phyloP scores from a whole-genome alignment of 257 asterid species.

The Solanum paucissectum region DNA sequence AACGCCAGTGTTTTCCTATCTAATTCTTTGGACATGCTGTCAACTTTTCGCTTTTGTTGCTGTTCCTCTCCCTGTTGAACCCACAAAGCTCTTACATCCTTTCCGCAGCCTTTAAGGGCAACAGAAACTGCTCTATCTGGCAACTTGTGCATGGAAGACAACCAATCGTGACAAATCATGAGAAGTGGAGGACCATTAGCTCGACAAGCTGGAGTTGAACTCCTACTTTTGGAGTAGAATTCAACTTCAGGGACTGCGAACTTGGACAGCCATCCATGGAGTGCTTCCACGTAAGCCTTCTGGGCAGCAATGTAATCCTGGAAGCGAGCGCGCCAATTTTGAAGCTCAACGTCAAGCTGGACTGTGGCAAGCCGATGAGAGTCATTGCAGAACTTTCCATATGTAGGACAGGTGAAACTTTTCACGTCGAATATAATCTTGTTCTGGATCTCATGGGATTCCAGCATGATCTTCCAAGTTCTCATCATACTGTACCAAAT shows the following conservation, averaged over 20 bases:
- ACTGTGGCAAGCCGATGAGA: conserved; percentile 73
- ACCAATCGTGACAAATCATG: conserved; percentile 51
- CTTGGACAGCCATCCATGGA: conserved; percentile 75
- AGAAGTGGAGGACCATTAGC: conserved; percentile 61
- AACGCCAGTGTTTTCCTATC: conserved; percentile 46
- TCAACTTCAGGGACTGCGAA: conserved; percentile 48
- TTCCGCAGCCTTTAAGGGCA: conserved; percentile 57
- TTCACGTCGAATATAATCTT: conserved; percentile 73
- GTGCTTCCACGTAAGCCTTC: conserved; percentile 49
- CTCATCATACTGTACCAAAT: conserved; percentile 54
- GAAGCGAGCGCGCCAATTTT: conserved; percentile 75
- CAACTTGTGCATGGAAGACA: conserved; percentile 40
- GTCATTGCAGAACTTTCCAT: conserved; percentile 74
- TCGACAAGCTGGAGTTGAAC: conserved; percentile 11
- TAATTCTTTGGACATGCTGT: conserved; percentile 58
- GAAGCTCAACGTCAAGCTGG: conserved; percentile 76
- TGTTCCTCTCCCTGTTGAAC: conserved; percentile 80
- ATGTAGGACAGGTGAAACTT: conserved; percentile 60
- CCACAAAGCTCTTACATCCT: conserved; percentile 79
- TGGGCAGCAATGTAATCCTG: conserved; percentile 48
- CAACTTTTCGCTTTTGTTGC: conserved; percentile 73
- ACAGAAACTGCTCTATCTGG: conserved; percentile 53
- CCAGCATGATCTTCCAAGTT: conserved; percentile 71
- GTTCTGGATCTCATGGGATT: conserved; percentile 80
- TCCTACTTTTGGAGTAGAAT: conserved; percentile 22